Percentiles rank a stretch among this genome's conserved stretches.
These are phyloP conservation scores for Yarrowia sp. DNA, from an alignment of 805 yeast genomes.

Conservation along the genomic window DNA sequence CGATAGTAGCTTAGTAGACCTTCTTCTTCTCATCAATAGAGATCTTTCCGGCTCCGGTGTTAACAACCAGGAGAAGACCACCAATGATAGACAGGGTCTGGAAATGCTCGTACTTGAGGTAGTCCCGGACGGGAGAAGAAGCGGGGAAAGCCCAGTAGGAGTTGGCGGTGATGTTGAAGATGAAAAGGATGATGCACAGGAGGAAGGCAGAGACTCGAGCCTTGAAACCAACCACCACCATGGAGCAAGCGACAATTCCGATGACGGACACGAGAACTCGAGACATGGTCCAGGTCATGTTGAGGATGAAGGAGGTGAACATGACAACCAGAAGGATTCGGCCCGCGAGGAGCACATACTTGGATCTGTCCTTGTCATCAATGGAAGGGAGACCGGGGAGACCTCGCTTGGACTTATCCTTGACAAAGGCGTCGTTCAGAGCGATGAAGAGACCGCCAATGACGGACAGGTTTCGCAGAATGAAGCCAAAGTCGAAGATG, in stretches of 20 bases:
- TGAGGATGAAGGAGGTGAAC: slow-evolving; percentile 78
- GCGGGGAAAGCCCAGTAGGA: slow-evolving; percentile 81
- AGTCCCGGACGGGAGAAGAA: slow-evolving; percentile 77
- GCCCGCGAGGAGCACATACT: slow-evolving; percentile 82
- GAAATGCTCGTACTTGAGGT: slow-evolving; percentile 85
- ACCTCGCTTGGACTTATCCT: slow-evolving; percentile 61
- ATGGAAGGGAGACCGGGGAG: slow-evolving; percentile 77
- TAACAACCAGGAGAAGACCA: slow-evolving; percentile 83
- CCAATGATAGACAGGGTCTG: slow-evolving; percentile 95
- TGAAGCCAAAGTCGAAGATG: slow-evolving; percentile 72
- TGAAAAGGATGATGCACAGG: slow-evolving; percentile 61
- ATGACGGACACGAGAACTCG: slow-evolving; percentile 61
- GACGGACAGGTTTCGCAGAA: slow-evolving; percentile 82
- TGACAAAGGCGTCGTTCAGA: slow-evolving; percentile 77
- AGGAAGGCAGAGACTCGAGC: slow-evolving; percentile 79
- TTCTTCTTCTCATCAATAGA: slow-evolving; percentile 95
- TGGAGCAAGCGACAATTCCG: slow-evolving; percentile 65
- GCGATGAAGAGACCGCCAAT: slow-evolving; percentile 90
- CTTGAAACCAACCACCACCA: slow-evolving; percentile 88
- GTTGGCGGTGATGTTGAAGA: slow-evolving; percentile 75
- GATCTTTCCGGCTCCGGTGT: slow-evolving; percentile 94
- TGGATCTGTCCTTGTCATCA: slow-evolving; percentile 65
- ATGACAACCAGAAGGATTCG: slow-evolving; percentile 78
- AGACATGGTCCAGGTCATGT: slow-evolving; percentile 61
- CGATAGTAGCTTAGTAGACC: slow-evolving; percentile 54